Percentiles rank a stretch among this genome's conserved stretches.
Conservation (phyloP, 2,329 filamentous ascomycete species). For the Neonectria ditissima region DNA sequence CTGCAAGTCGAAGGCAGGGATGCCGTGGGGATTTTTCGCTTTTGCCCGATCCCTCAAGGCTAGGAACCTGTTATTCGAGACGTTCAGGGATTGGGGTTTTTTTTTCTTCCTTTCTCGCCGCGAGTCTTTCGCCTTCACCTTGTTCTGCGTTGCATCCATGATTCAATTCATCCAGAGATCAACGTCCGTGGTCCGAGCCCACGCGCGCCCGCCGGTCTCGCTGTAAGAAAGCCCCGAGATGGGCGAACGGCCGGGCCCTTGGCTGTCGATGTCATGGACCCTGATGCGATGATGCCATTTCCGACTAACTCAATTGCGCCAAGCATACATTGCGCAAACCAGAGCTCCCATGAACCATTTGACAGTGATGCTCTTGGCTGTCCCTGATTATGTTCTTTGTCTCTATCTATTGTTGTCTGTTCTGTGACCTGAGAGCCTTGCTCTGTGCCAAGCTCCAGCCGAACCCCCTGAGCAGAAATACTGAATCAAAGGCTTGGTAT, state of each 20-base stretch:
- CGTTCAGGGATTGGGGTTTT: background rate
- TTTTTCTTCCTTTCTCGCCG: background rate
- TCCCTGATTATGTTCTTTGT: background rate
- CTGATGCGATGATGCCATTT: slow-evolving; percentile 24
- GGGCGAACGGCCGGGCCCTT: background rate
- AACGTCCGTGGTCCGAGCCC: background rate
- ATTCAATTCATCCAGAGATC: background rate
- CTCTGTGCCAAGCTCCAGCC: background rate
- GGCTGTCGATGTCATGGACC: background rate
- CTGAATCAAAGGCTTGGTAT: slow-evolving; percentile 5
- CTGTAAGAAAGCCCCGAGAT: slow-evolving; percentile 13
- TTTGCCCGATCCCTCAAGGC: slow-evolving; percentile 26
- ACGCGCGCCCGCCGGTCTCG: slow-evolving; percentile 20
- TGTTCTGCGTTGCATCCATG: slow-evolving; percentile 2
- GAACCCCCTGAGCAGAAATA: background rate
- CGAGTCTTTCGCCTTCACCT: slow-evolving; percentile 6
- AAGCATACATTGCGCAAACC: slow-evolving; percentile 10
- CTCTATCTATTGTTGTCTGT: background rate
- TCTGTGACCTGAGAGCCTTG: background rate
- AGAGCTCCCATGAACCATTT: slow-evolving; percentile 9
- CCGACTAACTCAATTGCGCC: slow-evolving; percentile 14
- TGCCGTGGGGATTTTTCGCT: slow-evolving; percentile 21
- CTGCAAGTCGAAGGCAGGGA: slow-evolving; percentile 20
- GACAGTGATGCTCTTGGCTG: background rate
- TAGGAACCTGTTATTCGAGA: slow-evolving; percentile 24